Evolutionary conservation across 202 grass and related monocot genomes (phyloP), one percentile per base, ranked within the genome.

Genomic region (Eragrostis tef): DNA sequence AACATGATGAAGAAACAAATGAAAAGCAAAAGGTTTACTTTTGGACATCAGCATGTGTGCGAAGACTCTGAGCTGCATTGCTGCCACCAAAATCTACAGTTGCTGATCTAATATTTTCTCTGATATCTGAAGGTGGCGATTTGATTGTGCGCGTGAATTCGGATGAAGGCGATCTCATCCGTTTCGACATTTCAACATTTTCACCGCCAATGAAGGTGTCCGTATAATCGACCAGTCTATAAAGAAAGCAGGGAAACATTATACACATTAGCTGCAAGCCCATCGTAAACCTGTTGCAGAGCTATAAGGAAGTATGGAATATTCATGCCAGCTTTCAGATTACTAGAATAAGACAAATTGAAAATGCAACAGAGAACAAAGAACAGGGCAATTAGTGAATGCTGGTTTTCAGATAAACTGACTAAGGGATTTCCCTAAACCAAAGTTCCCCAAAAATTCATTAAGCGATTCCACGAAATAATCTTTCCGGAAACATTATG

Each of bases 181-280:
- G 65, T 73, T 90, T 91, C 27, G 88, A 91, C 67, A 74, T 76
- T 80, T 93, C 88, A 86, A 67, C 59, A 88, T 80, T 88, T 60
- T 56, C 77, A 74, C 90, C 81, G 69, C 65, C 86, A 67, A 88
- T 31, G 45, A 79, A 71, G 21, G 78, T 45, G 67, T 91, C 88
- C 4, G 65, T 56, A 84, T 91, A 86, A 76, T 70, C 81, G 68
- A 90, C 58, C 61, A 90, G 52, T 73, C 91, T 93, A 67, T n/a
- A 82, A 86, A 82, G 21, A 22, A 60, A 81, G 22, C n/a, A 54
- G 19, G 61, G 67, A 64, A 57, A 81, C 5, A 39, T 14, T 74
- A 19, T 43, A 22, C 22, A 45, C 8, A 51, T 89, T 71, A 86
- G 64, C 50, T 65, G 67, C 7, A 82, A 84, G 43, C 26, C 20